A percentile compares a stretch with the other conserved stretches of the same genome.
Conservation (phyloP, 129 eudicot genomes). For the Artemisia annua region DNA sequence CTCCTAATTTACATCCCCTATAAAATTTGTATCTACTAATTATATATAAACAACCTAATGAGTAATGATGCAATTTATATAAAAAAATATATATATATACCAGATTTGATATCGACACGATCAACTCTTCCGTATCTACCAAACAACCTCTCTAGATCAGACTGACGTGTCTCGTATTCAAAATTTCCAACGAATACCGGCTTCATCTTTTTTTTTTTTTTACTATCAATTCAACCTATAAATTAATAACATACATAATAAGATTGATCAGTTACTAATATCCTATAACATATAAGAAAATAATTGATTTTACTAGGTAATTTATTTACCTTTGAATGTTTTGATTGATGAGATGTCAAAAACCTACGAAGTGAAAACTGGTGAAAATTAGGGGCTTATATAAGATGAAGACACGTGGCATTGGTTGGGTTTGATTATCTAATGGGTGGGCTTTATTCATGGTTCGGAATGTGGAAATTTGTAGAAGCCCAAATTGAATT, state of each 20-base stretch:
- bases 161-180: slow-evolving; percentile 87
- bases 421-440: background rate
- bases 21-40: background rate
- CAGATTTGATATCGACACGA: slow-evolving; percentile 94
- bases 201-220: slow-evolving; percentile 43
- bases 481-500: background rate
- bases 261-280: background rate
- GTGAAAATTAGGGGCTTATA: background rate
- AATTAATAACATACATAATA: background rate
- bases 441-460: background rate
- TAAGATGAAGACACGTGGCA: background rate
- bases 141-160: slow-evolving; percentile 78
- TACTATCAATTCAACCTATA: background rate
- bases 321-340: background rate
- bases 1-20: background rate
- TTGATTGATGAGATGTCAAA: background rate
- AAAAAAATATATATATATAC: slow-evolving; percentile 34
- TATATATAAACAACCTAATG: background rate
- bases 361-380: background rate
- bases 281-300: background rate
- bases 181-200: slow-evolving; percentile 87
- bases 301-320: background rate
- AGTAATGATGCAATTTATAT: background rate
- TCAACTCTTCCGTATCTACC: slow-evolving; percentile 86
- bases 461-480: background rate